phyloP scores from a whole-genome alignment of 164 flowering plant species.

The Magnolia kwangsiensis region DNA sequence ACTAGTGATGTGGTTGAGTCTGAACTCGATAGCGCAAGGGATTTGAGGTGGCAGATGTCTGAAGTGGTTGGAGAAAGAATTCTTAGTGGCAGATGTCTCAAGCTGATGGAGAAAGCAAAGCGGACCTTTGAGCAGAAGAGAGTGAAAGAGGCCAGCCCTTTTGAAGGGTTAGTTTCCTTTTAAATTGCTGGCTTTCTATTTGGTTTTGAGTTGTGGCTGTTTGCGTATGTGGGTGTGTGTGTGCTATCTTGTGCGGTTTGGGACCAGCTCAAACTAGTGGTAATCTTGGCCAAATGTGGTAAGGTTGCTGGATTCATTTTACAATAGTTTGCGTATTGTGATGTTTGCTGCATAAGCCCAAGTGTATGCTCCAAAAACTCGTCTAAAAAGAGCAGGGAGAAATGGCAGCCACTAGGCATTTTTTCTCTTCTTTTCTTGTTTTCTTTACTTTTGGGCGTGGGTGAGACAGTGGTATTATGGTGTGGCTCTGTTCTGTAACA shows the following conservation, averaged over 20 bases:
- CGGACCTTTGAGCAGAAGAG: neutral
- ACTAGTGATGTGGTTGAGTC: constrained; percentile 20
- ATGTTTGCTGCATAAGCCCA: neutral
- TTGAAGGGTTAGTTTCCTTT: constrained; percentile 9
- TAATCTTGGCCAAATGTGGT: neutral
- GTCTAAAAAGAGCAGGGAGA: neutral
- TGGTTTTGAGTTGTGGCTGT: constrained; percentile 14
- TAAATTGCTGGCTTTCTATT: constrained; percentile 36
- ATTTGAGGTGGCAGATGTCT: neutral
- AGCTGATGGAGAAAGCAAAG: neutral
- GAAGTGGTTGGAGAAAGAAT: neutral
- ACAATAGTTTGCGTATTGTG: constrained; percentile 4
- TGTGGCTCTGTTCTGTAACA: too few species aligned
- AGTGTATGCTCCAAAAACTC: neutral
- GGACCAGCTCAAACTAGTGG: neutral
- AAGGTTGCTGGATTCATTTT: neutral
- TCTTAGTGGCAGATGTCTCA: neutral
- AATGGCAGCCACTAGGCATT: neutral
- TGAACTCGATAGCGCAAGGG: constrained; percentile 14
- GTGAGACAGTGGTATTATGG: neutral
- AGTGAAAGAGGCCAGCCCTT: neutral
- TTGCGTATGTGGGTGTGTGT: neutral
- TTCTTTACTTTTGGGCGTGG: neutral
- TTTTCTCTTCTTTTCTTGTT: neutral
- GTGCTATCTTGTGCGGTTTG: neutral